A percentile compares a stretch with the other conserved stretches of the same genome.
These are phyloP conservation scores for Ramalina peruviana DNA, from an alignment of 495 filamentous ascomycete genomes.

Conservation along the genomic window DNA sequence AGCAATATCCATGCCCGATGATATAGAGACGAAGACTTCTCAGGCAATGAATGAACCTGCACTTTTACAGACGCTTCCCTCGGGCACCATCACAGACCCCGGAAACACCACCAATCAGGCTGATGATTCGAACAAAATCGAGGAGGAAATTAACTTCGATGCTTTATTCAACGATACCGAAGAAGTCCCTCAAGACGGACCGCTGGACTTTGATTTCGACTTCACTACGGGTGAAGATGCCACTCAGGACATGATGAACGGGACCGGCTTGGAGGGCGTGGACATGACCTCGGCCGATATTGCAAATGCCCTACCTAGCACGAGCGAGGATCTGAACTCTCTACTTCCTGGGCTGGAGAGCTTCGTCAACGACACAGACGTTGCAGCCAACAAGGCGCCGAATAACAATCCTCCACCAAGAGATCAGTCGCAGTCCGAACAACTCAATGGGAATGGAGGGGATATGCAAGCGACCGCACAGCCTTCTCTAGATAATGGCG, in stretches of 20 bases:
- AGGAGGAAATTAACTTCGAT: conserved; percentile 8
- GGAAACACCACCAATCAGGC: conserved; percentile 26
- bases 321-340: conserved; percentile 17
- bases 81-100: conserved; percentile 2
- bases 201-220: conserved; percentile 33
- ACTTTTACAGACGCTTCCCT: background rate
- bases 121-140: conserved; percentile 17
- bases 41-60: background rate
- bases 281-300: conserved; percentile 12
- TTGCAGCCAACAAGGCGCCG: too few species aligned
- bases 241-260: conserved; percentile 29
- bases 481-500: too few species aligned
- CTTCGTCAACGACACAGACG: conserved; percentile 9
- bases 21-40: background rate
- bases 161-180: conserved; percentile 21
- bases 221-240: conserved; percentile 32
- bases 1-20: conserved; percentile 5
- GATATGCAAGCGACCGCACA: too few species aligned
- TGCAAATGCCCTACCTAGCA: conserved; percentile 11
- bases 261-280: conserved; percentile 22
- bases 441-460: too few species aligned
- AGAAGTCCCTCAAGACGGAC: conserved; percentile 19
- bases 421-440: too few species aligned
- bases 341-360: conserved; percentile 21
- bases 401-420: too few species aligned